Evolutionary conservation across 441 rosid species (phyloP).

Genomic region (Pelargonium australe): DNA sequence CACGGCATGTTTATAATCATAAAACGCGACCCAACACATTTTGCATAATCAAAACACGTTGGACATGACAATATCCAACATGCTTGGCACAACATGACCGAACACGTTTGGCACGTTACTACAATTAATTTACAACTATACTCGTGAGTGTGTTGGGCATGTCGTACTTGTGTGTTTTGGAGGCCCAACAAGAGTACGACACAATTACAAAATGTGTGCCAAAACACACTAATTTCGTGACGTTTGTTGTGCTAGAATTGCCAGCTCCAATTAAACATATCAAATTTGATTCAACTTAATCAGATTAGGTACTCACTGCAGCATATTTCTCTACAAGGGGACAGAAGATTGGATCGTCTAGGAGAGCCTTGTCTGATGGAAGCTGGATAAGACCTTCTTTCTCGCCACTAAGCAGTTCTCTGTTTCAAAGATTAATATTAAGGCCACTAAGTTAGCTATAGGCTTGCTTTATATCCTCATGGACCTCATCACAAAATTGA

Average conservation of each 20-base stretch:
- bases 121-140: neutral
- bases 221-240: no score
- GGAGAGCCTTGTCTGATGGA: slow-evolving; percentile 49
- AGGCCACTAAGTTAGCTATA: neutral
- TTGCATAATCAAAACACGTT: no score
- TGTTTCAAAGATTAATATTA: slow-evolving; percentile 15
- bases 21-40: no score
- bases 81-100: no score
- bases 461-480: neutral
- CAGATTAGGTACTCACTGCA: slow-evolving; percentile 27
- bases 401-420: slow-evolving; percentile 49
- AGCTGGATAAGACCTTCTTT: slow-evolving; percentile 51
- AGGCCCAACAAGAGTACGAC: no score
- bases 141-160: neutral
- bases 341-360: slow-evolving; percentile 39
- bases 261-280: neutral
- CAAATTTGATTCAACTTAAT: neutral
- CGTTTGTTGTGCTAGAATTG: no score
- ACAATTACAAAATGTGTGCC: no score
- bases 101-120: no score
- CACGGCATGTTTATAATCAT: no score
- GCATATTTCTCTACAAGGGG: slow-evolving; percentile 49
- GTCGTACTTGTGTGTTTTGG: neutral
- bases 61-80: no score
- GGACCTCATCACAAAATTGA: neutral